Evolutionary conservation across 257 asterid species (phyloP).

Genomic region (Mitragyna speciosa): DNA sequence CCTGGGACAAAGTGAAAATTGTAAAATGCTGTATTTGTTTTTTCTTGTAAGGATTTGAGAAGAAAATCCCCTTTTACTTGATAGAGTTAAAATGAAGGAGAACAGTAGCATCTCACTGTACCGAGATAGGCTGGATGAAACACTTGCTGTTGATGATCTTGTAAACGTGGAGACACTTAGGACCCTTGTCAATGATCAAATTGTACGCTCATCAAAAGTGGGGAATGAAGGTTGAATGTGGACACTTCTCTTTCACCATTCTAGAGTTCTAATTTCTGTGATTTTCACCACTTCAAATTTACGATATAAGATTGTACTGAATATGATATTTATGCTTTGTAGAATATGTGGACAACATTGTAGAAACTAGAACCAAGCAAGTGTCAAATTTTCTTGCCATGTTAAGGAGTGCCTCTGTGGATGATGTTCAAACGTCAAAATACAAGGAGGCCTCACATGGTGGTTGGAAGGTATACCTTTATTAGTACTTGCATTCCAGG

Average conservation of each 20-base stretch:
- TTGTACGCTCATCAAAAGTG: constrained; percentile 39
- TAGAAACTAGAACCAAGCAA: constrained; percentile 67
- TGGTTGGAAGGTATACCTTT: constrained; percentile 70
- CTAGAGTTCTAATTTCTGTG: neutral
- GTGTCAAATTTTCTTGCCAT: constrained; percentile 59
- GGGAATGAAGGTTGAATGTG: constrained; percentile 35
- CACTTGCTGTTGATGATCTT: constrained; percentile 53
- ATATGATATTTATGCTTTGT: constrained; percentile 16
- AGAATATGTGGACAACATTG: constrained; percentile 51
- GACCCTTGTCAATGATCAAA: constrained; percentile 59
- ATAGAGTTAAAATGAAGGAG: constrained; percentile 49
- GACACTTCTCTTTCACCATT: neutral
- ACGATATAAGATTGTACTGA: neutral
- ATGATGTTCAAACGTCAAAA: constrained; percentile 39
- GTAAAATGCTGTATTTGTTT: neutral
- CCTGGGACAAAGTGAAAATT: neutral
- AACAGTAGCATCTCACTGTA: constrained; percentile 49
- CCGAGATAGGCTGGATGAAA: constrained; percentile 57
- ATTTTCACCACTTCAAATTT: neutral
- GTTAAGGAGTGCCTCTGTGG: constrained; percentile 71
- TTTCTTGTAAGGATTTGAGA: constrained; percentile 7
- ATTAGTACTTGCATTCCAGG: neutral
- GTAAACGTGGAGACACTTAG: constrained; percentile 42
- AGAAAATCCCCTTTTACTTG: constrained; percentile 18
- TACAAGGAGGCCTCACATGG: constrained; percentile 40